Base-by-base conservation (phyloP, 1,284 basidiomycete species). In the Leccinum griseonigrum region DNA sequence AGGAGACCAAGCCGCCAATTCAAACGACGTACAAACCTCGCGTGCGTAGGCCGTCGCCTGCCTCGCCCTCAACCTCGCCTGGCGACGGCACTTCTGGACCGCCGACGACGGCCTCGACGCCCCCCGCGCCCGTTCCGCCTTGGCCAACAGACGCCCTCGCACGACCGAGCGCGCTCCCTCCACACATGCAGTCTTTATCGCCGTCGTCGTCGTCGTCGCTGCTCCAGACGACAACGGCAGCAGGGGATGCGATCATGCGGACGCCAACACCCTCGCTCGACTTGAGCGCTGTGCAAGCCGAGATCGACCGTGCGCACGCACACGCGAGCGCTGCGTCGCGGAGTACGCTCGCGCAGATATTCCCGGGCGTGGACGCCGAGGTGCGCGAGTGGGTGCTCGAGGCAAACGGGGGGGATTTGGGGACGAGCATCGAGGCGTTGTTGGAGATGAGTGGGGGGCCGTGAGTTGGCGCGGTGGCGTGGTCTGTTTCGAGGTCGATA, bases 331-430 rank as follows among this genome's bases (percentile, higher is more conserved):
- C 78, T 16, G 88, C 88, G 13, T 82, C 88, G 54, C 76, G 79
- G 61, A 85, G 87, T 67, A 96, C 94, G 26, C 76, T 96, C 64
- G 77, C 83, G 63, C 93, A 95, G 76, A 95, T 96, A 65, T 97
- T 97, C 82, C 94, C 94, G 1, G 76, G 75, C 6, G 80, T 91
- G 66, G 94, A 96, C 70, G 73, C 75, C 57, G 95, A 95, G 74
- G 84, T 97, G 38, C 81, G 94, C 55, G 91, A 94, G 66, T 89
- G 85, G 82, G 93, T 97, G 38, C 76, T 97, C 60, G 90, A 96
- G 70, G 90, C 90, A 46, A 94, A 94, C 68, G 85, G 85, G n/a
- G 91, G 91, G 29, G 94, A 97, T 77, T 72, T 97, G 62, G 95
- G 93, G 59, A 85, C 85, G 80, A 94, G 93, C 71, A 95, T 97